Evolutionary conservation across 805 yeast species (phyloP).

Genomic region (Kazachstania martiniae): DNA sequence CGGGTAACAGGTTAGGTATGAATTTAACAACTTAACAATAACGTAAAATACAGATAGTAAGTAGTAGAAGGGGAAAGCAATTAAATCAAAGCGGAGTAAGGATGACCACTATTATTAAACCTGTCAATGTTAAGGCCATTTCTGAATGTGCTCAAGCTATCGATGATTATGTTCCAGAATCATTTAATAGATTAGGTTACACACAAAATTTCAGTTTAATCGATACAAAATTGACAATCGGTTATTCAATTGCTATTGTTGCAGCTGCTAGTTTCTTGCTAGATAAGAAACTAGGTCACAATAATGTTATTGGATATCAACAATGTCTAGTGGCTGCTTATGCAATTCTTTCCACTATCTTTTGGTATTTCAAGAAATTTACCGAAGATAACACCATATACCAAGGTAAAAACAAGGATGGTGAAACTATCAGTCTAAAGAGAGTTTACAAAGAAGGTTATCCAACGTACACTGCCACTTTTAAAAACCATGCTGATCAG

Average conservation of each 20-base stretch:
- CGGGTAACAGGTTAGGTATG: too few relatives aligned
- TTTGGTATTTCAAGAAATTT: conserved; percentile 30
- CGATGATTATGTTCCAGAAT: conserved; percentile 21
- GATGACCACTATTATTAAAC: conserved; percentile 24
- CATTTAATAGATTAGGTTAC: conserved; percentile 17
- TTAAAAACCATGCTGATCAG: conserved; percentile 14
- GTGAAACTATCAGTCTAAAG: conserved; percentile 21
- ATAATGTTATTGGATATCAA: conserved; percentile 33
- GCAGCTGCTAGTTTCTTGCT: conserved; percentile 39
- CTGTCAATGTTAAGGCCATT: conserved; percentile 25
- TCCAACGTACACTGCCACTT: conserved; percentile 35
- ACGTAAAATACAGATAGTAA: too few relatives aligned
- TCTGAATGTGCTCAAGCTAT: conserved; percentile 23
- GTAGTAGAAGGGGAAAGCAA: too few relatives aligned
- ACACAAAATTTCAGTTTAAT: conserved; percentile 13
- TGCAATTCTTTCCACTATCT: conserved; percentile 28
- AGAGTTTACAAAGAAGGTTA: conserved; percentile 30
- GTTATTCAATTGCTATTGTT: conserved; percentile 37
- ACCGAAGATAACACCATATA: conserved; percentile 36
- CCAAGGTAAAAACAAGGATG: conserved; percentile 30
- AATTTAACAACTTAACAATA: too few relatives aligned
- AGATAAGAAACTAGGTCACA: conserved; percentile 39
- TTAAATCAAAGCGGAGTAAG: too few relatives aligned
- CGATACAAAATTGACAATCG: conserved; percentile 42
- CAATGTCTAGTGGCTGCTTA: conserved; percentile 32